These are phyloP conservation scores for Danielia oregonensis DNA, from an alignment of 805 yeast species.

Conservation along the genomic window DNA sequence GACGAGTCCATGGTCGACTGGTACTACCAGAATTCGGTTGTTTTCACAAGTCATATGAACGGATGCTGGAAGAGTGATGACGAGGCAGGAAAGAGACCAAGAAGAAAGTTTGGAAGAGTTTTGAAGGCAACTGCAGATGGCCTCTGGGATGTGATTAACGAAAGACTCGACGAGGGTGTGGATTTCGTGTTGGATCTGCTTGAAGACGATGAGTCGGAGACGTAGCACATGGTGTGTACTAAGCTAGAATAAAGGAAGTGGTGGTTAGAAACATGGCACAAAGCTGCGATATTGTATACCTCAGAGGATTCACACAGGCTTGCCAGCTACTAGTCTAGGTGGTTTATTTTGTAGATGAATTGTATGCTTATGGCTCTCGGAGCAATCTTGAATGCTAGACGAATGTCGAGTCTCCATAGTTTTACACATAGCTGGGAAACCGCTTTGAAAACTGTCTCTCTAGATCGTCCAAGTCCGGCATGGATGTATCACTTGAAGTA, in stretches of 20 bases:
- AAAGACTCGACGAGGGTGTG: slow-evolving; percentile 78
- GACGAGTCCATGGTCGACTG: slow-evolving; percentile 90
- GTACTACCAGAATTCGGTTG: slow-evolving; percentile 82
- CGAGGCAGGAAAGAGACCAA: slow-evolving; percentile 58
- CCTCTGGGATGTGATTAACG: slow-evolving; percentile 70
- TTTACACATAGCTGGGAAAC: slow-evolving; percentile 57
- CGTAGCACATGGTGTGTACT: too few relatives aligned
- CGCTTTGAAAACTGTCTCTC: slow-evolving; percentile 54
- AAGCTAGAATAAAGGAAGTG: too few relatives aligned
- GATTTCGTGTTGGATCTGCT: slow-evolving; percentile 79
- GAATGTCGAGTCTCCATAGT: too few relatives aligned
- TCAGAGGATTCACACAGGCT: too few relatives aligned
- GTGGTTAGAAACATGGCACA: too few relatives aligned
- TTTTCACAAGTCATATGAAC: slow-evolving; percentile 73
- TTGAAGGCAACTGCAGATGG: slow-evolving; percentile 71
- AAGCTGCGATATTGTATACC: too few relatives aligned
- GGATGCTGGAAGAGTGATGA: slow-evolving; percentile 68
- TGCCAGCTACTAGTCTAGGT: too few relatives aligned
- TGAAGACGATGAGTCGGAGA: too few relatives aligned
- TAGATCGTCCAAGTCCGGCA: slow-evolving; percentile 55
- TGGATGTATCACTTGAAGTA: slow-evolving; percentile 37
- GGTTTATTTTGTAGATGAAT: too few relatives aligned
- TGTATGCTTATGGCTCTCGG: too few relatives aligned
- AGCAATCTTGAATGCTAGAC: too few relatives aligned
- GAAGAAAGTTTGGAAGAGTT: slow-evolving; percentile 90